Evolutionary conservation across 495 filamentous ascomycete genomes (phyloP).

Genomic region (Amniculicola lignicola): DNA sequence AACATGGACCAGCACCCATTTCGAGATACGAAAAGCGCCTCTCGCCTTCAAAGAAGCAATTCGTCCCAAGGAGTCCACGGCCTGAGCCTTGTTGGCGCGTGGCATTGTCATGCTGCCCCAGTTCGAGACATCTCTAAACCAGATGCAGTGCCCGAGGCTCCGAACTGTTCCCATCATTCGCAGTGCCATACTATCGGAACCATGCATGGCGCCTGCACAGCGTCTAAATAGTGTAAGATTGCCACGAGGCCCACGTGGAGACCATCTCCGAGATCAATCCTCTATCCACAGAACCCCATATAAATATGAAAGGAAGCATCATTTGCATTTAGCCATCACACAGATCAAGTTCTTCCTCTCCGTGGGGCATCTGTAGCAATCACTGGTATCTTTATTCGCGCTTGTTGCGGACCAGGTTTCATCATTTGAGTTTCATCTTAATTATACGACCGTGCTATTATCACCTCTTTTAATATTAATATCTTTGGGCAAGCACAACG

Average conservation of each 20-base stretch:
- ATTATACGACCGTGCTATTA: conserved; percentile 2
- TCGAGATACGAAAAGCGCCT: not conserved
- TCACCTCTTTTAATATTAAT: not conserved
- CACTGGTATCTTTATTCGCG: not conserved
- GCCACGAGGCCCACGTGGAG: conserved; percentile 20
- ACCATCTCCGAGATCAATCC: not conserved
- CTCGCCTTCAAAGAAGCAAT: not conserved
- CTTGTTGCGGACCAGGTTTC: conserved; percentile 14
- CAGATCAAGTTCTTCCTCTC: conserved; percentile 11
- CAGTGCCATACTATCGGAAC: conserved; percentile 11
- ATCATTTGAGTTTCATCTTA: conserved; percentile 25
- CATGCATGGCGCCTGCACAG: not conserved
- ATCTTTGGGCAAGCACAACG: not conserved
- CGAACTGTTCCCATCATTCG: not conserved
- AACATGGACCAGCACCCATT: not conserved
- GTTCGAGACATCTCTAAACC: no score
- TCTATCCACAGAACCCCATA: not conserved
- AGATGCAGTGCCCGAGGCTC: not conserved
- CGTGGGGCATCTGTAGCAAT: conserved; percentile 1
- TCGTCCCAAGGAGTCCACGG: not conserved
- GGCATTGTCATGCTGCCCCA: not conserved
- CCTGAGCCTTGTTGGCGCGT: not conserved
- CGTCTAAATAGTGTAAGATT: not conserved
- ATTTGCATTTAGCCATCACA: conserved; percentile 3
- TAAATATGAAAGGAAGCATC: not conserved